Evolutionary conservation across 495 filamentous ascomycete species (phyloP), one percentile per base, ranked within the genome.

Genomic region (Echria macrotheca): DNA sequence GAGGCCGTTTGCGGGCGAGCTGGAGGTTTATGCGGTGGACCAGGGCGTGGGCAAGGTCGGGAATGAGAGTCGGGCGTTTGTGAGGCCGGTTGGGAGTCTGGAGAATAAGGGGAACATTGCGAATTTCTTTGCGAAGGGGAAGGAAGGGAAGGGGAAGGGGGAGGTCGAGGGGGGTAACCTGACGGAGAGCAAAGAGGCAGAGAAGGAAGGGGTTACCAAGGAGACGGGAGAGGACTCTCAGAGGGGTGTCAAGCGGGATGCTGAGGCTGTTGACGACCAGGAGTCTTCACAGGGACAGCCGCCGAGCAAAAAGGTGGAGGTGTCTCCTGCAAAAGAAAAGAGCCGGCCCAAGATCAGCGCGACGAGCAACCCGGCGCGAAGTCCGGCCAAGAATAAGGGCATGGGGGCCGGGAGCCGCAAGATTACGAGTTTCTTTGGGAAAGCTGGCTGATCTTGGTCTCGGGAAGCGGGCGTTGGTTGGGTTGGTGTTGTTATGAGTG

Each of bases 31-130:
- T 62, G 78, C 83, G 11, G 93, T 98, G 2, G 78, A 76, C 37
- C 87, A 87, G 62, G 91, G 93, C 10, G 93, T 98, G 0, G 90
- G 90, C 0, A 96, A 96, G 69, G 93, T 95, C 1, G 90, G 91
- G n/a, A 95, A 95, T 53, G 86, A 95, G 61, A 88, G 83, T 14
- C 81, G 85, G 0, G 74, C 71, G 2, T 96, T 97, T 61, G 78
- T 97, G 31, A 71, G 95, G 1, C 90, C 90, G 0, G 68, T 96
- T 35, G 75, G 82, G 55, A 89, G 85, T 64, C 83, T 76, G 41
- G 86, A 90, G 59, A 95, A 95, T 58, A 96, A 94, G 70, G 79
- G 71, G 31, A 94, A 89, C 51, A 96, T 98, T 63, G 87, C 85
- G 11, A 95, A 94, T 60, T 96, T 94, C 70, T 98, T 98, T 57